phyloP scores from a whole-genome alignment of 331 rosid species.

The Stylosanthes scabra region DNA sequence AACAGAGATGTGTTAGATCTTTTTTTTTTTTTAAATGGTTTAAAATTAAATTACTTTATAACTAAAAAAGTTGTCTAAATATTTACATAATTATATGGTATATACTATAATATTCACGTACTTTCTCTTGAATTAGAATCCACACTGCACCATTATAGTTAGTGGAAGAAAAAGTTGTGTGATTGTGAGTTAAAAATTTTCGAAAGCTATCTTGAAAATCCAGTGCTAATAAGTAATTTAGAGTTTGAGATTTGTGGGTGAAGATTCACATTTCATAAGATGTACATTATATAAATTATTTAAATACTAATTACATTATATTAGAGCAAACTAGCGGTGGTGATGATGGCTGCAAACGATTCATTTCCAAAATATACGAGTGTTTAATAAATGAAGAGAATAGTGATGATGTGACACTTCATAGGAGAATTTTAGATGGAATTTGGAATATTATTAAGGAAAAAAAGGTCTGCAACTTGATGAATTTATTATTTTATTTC shows the following conservation, averaged over 20 bases:
- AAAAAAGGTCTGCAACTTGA: slow-evolving; percentile 4
- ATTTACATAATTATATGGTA: no score
- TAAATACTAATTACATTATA: background rate
- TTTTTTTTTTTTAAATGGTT: no score
- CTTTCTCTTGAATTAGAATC: no score
- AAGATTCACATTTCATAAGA: background rate
- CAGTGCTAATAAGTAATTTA: background rate
- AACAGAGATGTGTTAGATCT: no score
- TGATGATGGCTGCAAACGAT: slow-evolving; percentile 22
- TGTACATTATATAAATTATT: slow-evolving; percentile 1
- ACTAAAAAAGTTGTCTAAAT: no score
- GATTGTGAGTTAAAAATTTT: background rate
- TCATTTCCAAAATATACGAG: slow-evolving; percentile 20
- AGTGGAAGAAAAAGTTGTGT: slow-evolving; percentile 21
- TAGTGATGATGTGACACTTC: slow-evolving; percentile 39
- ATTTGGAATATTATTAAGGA: slow-evolving; percentile 29
- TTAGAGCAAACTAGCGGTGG: slow-evolving; percentile 7
- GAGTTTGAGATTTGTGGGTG: background rate
- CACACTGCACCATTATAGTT: background rate
- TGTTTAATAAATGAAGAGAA: slow-evolving; percentile 29
- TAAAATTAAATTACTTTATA: no score
- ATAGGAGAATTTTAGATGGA: slow-evolving; percentile 41
- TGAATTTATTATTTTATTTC: no score
- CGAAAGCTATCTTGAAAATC: slow-evolving; percentile 27
- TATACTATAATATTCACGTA: no score